A percentile compares a stretch with the other conserved stretches of the same genome.
Conservation (phyloP, 257 asterid genomes). For the Fraxinus quadrangulata region DNA sequence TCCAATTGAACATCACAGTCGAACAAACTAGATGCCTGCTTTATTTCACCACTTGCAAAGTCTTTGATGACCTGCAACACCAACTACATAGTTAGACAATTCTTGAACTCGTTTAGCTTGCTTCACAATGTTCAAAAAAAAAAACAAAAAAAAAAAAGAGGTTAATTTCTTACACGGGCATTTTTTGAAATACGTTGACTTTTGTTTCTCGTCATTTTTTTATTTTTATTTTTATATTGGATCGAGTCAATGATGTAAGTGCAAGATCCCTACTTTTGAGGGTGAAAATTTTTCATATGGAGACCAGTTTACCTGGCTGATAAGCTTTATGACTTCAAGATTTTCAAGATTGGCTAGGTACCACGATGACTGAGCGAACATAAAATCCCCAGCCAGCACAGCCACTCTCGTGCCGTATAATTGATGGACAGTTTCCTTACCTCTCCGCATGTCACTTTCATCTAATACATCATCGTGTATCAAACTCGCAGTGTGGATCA, state of each 20-base stretch:
- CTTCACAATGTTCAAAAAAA: neutral
- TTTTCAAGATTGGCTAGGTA: slow-evolving; percentile 95
- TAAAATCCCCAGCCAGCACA: slow-evolving; percentile 94
- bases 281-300: neutral
- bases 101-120: neutral
- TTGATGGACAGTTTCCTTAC: slow-evolving; percentile 91
- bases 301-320: slow-evolving; percentile 70
- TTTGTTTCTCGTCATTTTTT: neutral
- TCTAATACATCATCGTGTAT: slow-evolving; percentile 94
- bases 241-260: neutral
- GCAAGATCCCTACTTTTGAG: neutral
- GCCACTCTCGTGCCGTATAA: slow-evolving; percentile 88
- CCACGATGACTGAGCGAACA: slow-evolving; percentile 99
- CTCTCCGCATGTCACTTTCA: slow-evolving; percentile 94
- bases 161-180: no score
- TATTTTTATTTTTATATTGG: neutral
- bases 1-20: slow-evolving; percentile 84
- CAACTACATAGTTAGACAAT: neutral
- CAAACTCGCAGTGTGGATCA: slow-evolving; percentile 98
- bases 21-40: slow-evolving; percentile 83
- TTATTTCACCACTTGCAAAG: slow-evolving; percentile 96
- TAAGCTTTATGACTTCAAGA: slow-evolving; percentile 89
- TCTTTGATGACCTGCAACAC: slow-evolving; percentile 82
- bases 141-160: neutral
- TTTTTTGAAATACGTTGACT: neutral